A percentile compares a stretch with the other conserved stretches of the same genome.
phyloP scores from a whole-genome alignment of 2,329 filamentous ascomycete genomes.

The Boeremia exigua region DNA sequence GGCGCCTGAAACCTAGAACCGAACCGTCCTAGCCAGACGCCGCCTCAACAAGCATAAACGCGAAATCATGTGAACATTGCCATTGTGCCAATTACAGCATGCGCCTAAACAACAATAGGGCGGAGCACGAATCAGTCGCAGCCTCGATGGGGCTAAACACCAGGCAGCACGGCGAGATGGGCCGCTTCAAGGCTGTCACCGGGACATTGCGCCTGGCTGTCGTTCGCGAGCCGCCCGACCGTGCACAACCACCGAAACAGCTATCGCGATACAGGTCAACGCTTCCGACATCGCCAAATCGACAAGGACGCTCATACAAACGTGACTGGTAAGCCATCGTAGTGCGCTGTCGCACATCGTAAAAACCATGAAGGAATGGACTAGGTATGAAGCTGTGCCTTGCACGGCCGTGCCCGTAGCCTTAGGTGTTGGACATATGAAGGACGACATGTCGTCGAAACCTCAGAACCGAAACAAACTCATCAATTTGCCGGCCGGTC shows the following conservation, averaged over 20 bases:
- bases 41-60: background rate
- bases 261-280: too few species aligned
- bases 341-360: background rate
- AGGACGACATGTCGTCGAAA: background rate
- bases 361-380: background rate
- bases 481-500: background rate
- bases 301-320: too few species aligned
- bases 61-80: background rate
- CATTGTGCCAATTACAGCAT: constrained; percentile 8
- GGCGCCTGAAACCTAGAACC: constrained; percentile 15
- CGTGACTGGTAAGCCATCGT: background rate
- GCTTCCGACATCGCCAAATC: too few species aligned
- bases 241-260: background rate
- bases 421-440: background rate
- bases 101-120: background rate
- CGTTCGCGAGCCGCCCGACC: background rate
- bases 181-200: background rate
- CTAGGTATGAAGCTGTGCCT: background rate
- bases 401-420: background rate
- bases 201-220: background rate
- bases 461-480: background rate
- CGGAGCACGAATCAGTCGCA: constrained; percentile 8
- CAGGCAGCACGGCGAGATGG: constrained; percentile 6
- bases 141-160: background rate
- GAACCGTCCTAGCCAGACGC: constrained; percentile 7